Evolutionary conservation across 2,329 filamentous ascomycete genomes (phyloP).

Genomic region (Aspergillus spinulosporus): DNA sequence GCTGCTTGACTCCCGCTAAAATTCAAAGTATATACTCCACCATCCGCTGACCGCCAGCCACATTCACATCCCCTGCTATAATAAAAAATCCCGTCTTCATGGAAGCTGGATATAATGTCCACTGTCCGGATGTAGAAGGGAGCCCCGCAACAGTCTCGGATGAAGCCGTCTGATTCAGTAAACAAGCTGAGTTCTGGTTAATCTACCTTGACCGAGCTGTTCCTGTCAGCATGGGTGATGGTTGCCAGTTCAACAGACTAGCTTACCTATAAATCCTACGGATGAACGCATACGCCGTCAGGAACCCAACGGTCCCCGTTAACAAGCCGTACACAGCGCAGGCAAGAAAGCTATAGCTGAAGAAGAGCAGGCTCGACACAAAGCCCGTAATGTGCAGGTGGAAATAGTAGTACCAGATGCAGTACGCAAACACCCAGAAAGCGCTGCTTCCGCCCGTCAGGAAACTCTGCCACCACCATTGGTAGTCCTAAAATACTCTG

Average conservation of each 20-base stretch:
- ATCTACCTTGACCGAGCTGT: constrained; percentile 39
- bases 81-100: no score
- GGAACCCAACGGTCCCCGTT: constrained; percentile 79
- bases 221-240: constrained; percentile 11
- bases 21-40: constrained; percentile 12
- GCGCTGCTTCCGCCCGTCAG: constrained; percentile 73
- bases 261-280: constrained; percentile 76
- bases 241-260: constrained; percentile 27
- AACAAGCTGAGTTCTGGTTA: constrained; percentile 14
- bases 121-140: no score
- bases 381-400: constrained; percentile 80
- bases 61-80: not conserved
- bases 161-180: no score
- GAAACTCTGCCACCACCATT: constrained; percentile 94
- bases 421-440: constrained; percentile 80
- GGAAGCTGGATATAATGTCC: no score
- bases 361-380: constrained; percentile 77
- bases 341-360: constrained; percentile 78
- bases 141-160: no score
- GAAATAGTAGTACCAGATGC: constrained; percentile 78
- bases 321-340: constrained; percentile 79
- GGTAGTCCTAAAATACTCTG: constrained; percentile 59
- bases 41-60: not conserved
- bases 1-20: constrained; percentile 14
- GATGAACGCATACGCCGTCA: constrained; percentile 82